Evolutionary conservation across 805 yeast genomes (phyloP).

Genomic region (Ogataea paradorogensis): DNA sequence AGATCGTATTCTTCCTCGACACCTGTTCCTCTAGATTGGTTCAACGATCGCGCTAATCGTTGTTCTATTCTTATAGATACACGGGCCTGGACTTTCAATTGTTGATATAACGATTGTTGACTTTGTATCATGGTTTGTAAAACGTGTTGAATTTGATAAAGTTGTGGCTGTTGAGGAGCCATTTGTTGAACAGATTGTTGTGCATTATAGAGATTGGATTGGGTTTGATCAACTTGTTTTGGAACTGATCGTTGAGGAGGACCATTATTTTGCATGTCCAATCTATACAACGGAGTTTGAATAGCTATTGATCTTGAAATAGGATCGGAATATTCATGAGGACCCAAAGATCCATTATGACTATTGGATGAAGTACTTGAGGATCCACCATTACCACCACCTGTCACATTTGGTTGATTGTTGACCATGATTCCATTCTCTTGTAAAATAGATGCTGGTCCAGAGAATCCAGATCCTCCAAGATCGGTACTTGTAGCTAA

Average conservation of each 20-base stretch:
- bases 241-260: slow-evolving; percentile 2
- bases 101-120: slow-evolving; percentile 21
- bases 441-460: slow-evolving; percentile 13
- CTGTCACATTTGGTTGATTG: slow-evolving; percentile 4
- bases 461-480: slow-evolving; percentile 10
- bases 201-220: slow-evolving; percentile 15
- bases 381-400: slow-evolving; percentile 5
- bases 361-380: slow-evolving; percentile 17
- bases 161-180: slow-evolving; percentile 17
- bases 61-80: slow-evolving; percentile 28
- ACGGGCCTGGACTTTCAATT: slow-evolving; percentile 21
- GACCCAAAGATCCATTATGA: slow-evolving; percentile 11
- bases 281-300: slow-evolving; percentile 24
- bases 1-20: slow-evolving; percentile 29
- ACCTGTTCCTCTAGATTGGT: slow-evolving; percentile 31
- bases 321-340: slow-evolving; percentile 23
- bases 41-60: slow-evolving; percentile 24
- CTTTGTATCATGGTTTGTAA: slow-evolving; percentile 20
- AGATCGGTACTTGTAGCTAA: slow-evolving; percentile 12
- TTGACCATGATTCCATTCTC: slow-evolving; percentile 17
- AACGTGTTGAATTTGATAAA: slow-evolving; percentile 15
- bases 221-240: slow-evolving; percentile 18
- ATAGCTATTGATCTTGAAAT: slow-evolving; percentile 21
- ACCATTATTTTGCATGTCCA: slow-evolving; percentile 17
- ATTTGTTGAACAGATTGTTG: slow-evolving; percentile 14